phyloP scores from a whole-genome alignment of 768 basidiomycete species.

The Suillus fuscotomentosus region DNA sequence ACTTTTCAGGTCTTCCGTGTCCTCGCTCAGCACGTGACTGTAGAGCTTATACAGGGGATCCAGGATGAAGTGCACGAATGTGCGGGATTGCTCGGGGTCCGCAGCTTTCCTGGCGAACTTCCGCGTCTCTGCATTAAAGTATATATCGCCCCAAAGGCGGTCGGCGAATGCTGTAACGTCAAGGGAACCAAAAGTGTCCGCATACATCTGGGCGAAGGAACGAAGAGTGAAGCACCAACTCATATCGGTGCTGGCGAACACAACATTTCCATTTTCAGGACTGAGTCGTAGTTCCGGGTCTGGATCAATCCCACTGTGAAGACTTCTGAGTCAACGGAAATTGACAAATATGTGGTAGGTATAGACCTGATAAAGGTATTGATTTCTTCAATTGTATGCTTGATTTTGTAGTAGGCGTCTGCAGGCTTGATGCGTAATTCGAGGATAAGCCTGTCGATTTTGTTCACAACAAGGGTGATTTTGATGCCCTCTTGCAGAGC shows the following conservation, averaged over 20 bases:
- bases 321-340: conserved; percentile 2
- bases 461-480: conserved; percentile 94
- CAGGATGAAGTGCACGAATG: conserved; percentile 95
- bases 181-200: conserved; percentile 84
- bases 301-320: conserved; percentile 72
- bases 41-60: conserved; percentile 98
- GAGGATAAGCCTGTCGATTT: conserved; percentile 95
- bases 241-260: conserved; percentile 97
- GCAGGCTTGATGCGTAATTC: conserved; percentile 93
- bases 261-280: conserved; percentile 94
- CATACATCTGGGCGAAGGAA: conserved; percentile 96
- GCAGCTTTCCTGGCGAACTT: conserved; percentile 87
- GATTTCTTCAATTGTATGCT: conserved; percentile 97
- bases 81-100: conserved; percentile 76
- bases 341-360: not conserved
- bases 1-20: conserved; percentile 80
- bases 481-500: conserved; percentile 86
- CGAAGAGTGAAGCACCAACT: conserved; percentile 94
- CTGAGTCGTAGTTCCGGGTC: conserved; percentile 86
- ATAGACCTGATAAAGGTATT: conserved; percentile 91
- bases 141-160: conserved; percentile 98
- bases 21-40: conserved; percentile 91
- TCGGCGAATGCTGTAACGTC: conserved; percentile 86
- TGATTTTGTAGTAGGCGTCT: conserved; percentile 99
- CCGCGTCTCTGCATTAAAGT: conserved; percentile 79